Percentiles rank a stretch among this genome's conserved stretches.
Conservation (phyloP, 495 filamentous ascomycete genomes). For the Penicillium maclennaniae region DNA sequence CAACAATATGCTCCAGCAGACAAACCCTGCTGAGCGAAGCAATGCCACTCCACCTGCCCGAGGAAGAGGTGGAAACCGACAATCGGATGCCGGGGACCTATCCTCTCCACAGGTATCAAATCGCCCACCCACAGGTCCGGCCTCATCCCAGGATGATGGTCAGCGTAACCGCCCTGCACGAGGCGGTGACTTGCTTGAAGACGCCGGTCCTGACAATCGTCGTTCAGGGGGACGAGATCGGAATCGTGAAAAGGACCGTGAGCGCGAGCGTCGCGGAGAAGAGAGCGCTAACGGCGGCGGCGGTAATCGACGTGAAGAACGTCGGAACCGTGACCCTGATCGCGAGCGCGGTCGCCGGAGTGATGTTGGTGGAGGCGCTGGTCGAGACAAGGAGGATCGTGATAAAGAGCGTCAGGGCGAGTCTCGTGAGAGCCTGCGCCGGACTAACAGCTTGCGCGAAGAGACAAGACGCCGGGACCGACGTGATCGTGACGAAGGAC, state of each 20-base stretch:
- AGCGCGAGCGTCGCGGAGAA: slow-evolving; percentile 30
- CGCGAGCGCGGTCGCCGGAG: slow-evolving; percentile 41
- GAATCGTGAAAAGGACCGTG: slow-evolving; percentile 25
- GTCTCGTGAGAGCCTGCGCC: slow-evolving; percentile 33
- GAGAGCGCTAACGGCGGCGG: slow-evolving; percentile 8
- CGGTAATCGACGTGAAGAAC: slow-evolving; percentile 35
- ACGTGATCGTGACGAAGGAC: slow-evolving; percentile 28
- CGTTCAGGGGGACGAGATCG: slow-evolving; percentile 20
- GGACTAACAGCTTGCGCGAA: slow-evolving; percentile 35
- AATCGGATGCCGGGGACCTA: slow-evolving; percentile 22
- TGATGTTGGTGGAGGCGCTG: slow-evolving; percentile 26
- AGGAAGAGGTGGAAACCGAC: slow-evolving; percentile 37
- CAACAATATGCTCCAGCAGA: slow-evolving; percentile 45
- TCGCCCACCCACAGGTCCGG: slow-evolving; percentile 28
- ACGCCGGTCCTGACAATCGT: slow-evolving; percentile 27
- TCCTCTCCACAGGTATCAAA: slow-evolving; percentile 28
- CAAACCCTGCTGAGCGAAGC: slow-evolving; percentile 31
- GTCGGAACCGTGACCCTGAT: slow-evolving; percentile 34
- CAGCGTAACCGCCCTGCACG: slow-evolving; percentile 19
- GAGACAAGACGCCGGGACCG: slow-evolving; percentile 43
- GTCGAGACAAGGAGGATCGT: slow-evolving; percentile 34
- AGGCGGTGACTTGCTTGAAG: slow-evolving; percentile 34
- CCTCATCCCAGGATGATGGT: slow-evolving; percentile 21
- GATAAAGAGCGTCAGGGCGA: slow-evolving; percentile 17
- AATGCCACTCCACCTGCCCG: slow-evolving; percentile 33